Conservation (phyloP, 768 basidiomycete genomes). For the Macrolepiota fuliginosa region DNA sequence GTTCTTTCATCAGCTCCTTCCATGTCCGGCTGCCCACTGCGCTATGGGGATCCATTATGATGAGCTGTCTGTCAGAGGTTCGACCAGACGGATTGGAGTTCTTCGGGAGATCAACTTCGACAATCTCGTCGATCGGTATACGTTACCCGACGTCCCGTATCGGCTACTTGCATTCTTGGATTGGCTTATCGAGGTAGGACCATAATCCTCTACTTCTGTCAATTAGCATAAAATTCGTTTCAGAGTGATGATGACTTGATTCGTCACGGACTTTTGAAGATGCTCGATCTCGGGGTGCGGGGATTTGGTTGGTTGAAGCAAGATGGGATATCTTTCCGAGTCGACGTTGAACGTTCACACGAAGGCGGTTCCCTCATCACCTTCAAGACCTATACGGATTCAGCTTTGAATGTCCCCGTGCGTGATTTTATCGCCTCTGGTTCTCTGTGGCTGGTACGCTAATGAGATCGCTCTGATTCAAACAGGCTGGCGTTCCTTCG, state of each 20-base stretch:
- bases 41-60: background rate
- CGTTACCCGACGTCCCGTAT: background rate
- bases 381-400: background rate
- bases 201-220: background rate
- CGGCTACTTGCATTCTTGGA: no score
- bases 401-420: background rate
- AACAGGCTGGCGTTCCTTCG: background rate
- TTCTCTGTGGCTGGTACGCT: background rate
- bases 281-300: background rate
- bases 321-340: no score
- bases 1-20: background rate
- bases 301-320: background rate
- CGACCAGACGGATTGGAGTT: background rate
- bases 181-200: background rate
- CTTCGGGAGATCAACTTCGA: background rate
- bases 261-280: background rate
- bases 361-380: background rate
- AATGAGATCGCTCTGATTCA: background rate
- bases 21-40: background rate
- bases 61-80: background rate
- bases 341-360: background rate
- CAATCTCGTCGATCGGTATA: background rate
- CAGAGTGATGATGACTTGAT: background rate
- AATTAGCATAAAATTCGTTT: background rate
- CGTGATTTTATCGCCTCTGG: background rate